Conservation (phyloP, 2,329 filamentous ascomycete genomes). For the Trematosphaeria pertusa region DNA sequence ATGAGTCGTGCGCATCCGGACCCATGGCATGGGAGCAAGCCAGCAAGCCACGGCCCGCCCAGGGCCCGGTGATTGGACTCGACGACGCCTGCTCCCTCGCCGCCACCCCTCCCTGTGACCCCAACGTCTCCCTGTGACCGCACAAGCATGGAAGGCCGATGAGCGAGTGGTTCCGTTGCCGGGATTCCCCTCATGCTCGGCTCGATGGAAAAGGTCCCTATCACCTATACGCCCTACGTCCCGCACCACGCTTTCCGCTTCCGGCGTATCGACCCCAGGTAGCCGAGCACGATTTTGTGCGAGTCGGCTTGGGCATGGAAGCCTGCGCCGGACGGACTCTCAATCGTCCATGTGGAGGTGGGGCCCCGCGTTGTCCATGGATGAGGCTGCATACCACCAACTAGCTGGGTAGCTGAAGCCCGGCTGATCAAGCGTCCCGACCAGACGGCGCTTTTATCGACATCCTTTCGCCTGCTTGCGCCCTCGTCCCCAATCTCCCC, state of each 20-base stretch:
- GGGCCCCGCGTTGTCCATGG: constrained; percentile 34
- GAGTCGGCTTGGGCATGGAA: no score
- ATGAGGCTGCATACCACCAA: constrained; percentile 18
- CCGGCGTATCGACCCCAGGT: no score
- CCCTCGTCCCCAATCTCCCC: constrained; percentile 15
- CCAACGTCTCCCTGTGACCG: constrained; percentile 15
- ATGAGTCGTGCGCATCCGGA: constrained; percentile 22
- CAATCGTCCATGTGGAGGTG: constrained; percentile 27
- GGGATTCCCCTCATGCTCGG: constrained; percentile 21
- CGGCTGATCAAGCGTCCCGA: constrained; percentile 16
- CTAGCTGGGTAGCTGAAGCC: no score
- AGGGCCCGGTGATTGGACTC: constrained; percentile 3
- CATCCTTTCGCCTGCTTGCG: constrained; percentile 21
- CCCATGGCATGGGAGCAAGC: constrained; percentile 19
- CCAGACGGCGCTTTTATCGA: constrained; percentile 13
- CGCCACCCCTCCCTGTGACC: constrained; percentile 12
- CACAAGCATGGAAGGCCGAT: background rate
- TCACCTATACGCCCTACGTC: background rate
- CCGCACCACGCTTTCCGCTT: background rate
- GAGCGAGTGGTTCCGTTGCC: constrained; percentile 10
- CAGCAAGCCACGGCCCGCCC: background rate
- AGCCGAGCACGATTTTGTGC: no score
- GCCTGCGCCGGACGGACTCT: no score
- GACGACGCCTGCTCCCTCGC: background rate
- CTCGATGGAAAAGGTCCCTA: constrained; percentile 13